Evolutionary conservation across 768 basidiomycete species (phyloP), one percentile per base, ranked within the genome.

Genomic region (Mycena capillaripes): DNA sequence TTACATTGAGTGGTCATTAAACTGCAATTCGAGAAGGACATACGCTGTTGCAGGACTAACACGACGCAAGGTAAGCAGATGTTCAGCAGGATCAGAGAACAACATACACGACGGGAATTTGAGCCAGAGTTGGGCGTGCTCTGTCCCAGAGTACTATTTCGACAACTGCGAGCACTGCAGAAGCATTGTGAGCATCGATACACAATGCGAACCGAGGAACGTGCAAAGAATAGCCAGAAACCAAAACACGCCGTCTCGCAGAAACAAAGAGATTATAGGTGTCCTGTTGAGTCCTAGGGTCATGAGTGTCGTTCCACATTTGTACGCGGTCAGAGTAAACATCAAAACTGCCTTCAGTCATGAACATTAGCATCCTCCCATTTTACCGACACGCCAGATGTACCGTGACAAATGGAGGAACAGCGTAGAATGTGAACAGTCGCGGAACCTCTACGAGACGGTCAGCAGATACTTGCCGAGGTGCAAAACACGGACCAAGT

Each of bases 241-340:
- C 69, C 69, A 70, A 27, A 64, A 63, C 12, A 70, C 16, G 7
- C 69, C 69, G 27, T 70, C 69, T 44, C 69, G 38, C 38, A 70
- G 32, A n/a, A 70, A 70, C 29, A 70, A 21, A 2, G 62, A 16
- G 32, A 70, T 63, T 1, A 70, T 44, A 0, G 69, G 69, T 11
- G 69, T 64, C 30, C 25, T 57, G 9, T n/a, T 34, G 14, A 29
- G 62, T 58, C 61, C 62, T 3, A 57, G 29, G 21, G 53, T 14
- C 40, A 59, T 5, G 19, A 64, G 42, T 6, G 69, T 46, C 4
- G 14, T 19, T 19, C 69, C 69, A 23, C 69, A 70, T 23, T 70
- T 70, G 44, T 50, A 52, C 3, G 44, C 19, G 14, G 69, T 70
- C 62, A 70, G 48, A 6, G 27, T 36, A 32, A 70, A 70, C 69